Evolutionary conservation across 768 basidiomycete species (phyloP), one percentile per base, ranked within the genome.

Genomic region (Leccinum boreale): DNA sequence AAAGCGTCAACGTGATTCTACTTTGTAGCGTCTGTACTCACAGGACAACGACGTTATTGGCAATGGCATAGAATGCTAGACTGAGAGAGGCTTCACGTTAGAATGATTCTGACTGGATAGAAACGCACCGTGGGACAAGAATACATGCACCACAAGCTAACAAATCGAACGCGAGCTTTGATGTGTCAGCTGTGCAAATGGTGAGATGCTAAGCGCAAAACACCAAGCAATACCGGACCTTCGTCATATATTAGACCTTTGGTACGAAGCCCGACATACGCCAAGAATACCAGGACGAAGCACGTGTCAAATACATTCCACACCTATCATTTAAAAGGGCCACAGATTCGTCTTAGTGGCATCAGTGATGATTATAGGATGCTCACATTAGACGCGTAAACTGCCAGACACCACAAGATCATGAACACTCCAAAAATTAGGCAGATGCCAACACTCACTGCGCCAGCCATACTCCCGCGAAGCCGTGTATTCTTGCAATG

Each of bases 291-390:
- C 24, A 84, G 58, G 59, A 85, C 79, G 68, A 92, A 92, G 0
- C 82, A 79, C 23, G 89, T 85, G 72, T 92, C 94, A 63, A 95
- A 93, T 5, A 85, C 87, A 67, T 94, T 95, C 94, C 94, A 96
- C 61, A 94, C 85, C 90, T 94, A 63, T 19, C 50, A 44, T 26
- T 17, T 10, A 50, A 53, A 26, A 33, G 47, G 47, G 52, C 54
- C 55, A 36, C 52, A 49, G 55, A 39, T 50, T 35, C 3, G 5
- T 19, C 42, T 11, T 5, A 42, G 42, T 42, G n/a, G 7, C 17
- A n/a, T 24, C 26, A 15, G 4, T 44, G 17, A 46, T 52, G 44
- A 23, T 62, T n/a, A 60, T 56, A 8, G 23, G 23, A 49, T n/a
- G 44, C 21, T 66, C 68, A 90, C 91, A 67, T 92, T 93, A 21